Evolutionary conservation across 352 stramenopile genomes (phyloP), one percentile per base, ranked within the genome.

Genomic region (Globisporangium ultimum): DNA sequence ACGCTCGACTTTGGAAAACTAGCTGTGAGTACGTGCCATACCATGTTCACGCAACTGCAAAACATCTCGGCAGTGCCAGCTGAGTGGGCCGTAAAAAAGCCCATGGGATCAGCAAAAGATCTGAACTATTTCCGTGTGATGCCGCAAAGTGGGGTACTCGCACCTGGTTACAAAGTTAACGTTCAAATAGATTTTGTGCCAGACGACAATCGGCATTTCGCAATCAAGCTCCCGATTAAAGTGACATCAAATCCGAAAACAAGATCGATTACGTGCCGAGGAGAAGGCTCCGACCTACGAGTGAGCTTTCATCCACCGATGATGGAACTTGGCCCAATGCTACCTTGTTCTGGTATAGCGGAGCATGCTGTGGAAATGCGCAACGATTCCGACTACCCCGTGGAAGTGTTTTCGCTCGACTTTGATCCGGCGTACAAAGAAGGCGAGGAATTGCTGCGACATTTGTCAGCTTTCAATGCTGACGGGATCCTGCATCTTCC

Each of bases 381-480:
- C 1, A 98, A 98, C 62, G 79, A 96, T 36, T 93, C 85, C 8
- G 79, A 97, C 24, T 95, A 93, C 42, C 55, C 81, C 0, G 71
- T 98, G 6, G 94, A 98, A 63, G 82, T 98, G 9, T 97, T 94
- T 53, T 96, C 84, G 10, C 55, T 97, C 13, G 91, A 97, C 53
- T 97, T 97, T 69, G 91, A 97, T 53, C 34, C 51, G 3, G 50
- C 69, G 1, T 97, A 96, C 67, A 76, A 84, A 6, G 63, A 88
- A 54, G 94, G 98, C 45, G 94, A 98, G 60, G 72, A 80, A 13
- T 62, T 97, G 9, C 64, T 98, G 3, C 74, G 73, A 0, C 68
- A 69, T 24, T 50, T 90, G 10, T 48, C 56, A 8, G 77, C 55
- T 0, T 98, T 92, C 51, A 74, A 65, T 40, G 59, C 75, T 6